phyloP scores from a whole-genome alignment of 2,329 filamentous ascomycete species.

The Fusarium sp. region DNA sequence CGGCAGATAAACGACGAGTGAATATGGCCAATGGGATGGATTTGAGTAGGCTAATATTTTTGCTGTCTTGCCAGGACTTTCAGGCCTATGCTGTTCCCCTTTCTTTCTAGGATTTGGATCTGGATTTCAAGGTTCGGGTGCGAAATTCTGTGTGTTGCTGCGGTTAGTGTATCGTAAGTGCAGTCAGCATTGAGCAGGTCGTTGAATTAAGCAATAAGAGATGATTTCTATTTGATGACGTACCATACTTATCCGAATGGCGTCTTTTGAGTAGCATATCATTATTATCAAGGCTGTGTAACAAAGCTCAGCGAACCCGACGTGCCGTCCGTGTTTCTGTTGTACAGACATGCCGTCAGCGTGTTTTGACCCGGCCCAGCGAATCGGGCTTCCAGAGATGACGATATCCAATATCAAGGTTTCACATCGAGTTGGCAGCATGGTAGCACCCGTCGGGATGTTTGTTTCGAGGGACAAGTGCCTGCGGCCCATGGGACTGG shows the following conservation, averaged over 20 bases:
- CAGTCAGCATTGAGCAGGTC: slow-evolving; percentile 31
- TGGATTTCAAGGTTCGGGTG: slow-evolving; percentile 3
- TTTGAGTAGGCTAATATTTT: background rate
- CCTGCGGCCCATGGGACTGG: slow-evolving; percentile 4
- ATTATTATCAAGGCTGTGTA: background rate
- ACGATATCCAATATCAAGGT: slow-evolving; percentile 5
- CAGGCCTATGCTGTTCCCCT: background rate
- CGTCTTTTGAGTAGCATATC: background rate
- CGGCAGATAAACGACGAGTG: background rate
- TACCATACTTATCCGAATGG: background rate
- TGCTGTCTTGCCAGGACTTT: background rate
- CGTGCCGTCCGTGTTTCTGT: background rate
- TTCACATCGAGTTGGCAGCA: slow-evolving; percentile 4
- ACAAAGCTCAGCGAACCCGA: background rate
- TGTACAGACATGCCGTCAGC: slow-evolving; percentile 12
- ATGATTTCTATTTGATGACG: slow-evolving; percentile 18
- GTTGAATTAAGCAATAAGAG: slow-evolving; percentile 27
- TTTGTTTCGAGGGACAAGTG: slow-evolving; percentile 17
- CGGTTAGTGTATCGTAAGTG: slow-evolving; percentile 29
- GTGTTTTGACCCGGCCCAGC: slow-evolving; percentile 19
- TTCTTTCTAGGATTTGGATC: background rate
- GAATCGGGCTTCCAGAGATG: slow-evolving; percentile 22
- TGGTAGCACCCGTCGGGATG: slow-evolving; percentile 28
- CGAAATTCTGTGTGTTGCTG: slow-evolving; percentile 8
- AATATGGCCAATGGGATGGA: background rate